Evolutionary conservation across 257 asterid genomes (phyloP).

Genomic region (Handroanthus guayacan): DNA sequence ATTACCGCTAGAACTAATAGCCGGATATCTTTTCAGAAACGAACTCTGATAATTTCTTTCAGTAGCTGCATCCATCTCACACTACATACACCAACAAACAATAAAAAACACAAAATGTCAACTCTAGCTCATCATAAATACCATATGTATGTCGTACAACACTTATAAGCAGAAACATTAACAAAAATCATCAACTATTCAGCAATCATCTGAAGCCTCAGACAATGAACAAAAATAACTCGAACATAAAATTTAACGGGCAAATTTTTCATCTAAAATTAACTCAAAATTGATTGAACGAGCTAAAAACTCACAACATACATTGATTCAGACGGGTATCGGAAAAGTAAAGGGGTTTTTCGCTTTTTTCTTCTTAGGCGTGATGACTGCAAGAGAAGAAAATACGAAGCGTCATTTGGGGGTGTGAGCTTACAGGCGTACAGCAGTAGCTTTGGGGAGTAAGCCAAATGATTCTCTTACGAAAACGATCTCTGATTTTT

Average conservation of each 20-base stretch:
- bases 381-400: constrained; percentile 17
- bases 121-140: constrained; percentile 22
- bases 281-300: background rate
- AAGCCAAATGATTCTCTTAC: background rate
- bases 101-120: constrained; percentile 18
- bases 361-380: background rate
- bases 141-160: constrained; percentile 41
- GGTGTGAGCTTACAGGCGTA: constrained; percentile 18
- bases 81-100: constrained; percentile 37
- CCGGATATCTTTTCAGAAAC: constrained; percentile 52
- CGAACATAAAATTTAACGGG: background rate
- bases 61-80: constrained; percentile 52
- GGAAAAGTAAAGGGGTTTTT: background rate
- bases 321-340: background rate
- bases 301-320: constrained; percentile 22
- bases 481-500: background rate
- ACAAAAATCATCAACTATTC: background rate
- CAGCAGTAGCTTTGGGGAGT: background rate
- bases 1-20: constrained; percentile 52
- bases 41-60: constrained; percentile 42
- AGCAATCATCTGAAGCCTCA: constrained; percentile 33
- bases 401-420: background rate
- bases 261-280: background rate
- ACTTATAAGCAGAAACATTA: constrained; percentile 8
- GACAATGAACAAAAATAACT: constrained; percentile 4